Evolutionary conservation across 2,329 filamentous ascomycete genomes (phyloP), one percentile per base, ranked within the genome.

Genomic region (Colletotrichum australisinense): DNA sequence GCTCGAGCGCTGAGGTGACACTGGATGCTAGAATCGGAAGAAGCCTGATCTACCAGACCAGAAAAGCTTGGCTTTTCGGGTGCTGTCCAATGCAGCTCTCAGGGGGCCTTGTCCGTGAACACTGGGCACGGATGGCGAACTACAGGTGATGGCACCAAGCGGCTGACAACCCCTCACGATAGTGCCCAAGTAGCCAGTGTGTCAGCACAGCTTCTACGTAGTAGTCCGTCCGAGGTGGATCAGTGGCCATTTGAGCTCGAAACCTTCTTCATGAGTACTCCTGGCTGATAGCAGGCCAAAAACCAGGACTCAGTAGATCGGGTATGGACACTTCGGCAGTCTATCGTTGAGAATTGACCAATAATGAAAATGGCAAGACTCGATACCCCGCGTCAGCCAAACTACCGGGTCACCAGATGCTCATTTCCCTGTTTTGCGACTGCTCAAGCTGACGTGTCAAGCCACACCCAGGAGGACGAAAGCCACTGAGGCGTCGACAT

Each of bases 51-150:
- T 65, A n/a, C 42, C 22, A 42, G 60, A 32, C 55, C 60, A 59
- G 42, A 24, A 72, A 73, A 73, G 55, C 70, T 70, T 70, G 67
- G 60, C 66, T 52, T 30, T 22, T 19, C 22, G 35, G 35, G 28
- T 30, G n/a, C 46, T 32, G 24, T 70, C 4, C 42, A 35, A n/a
- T 64, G 59, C 30, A 60, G n/a, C 24, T 24, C 22, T 52, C 56
- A 62, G 46, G 53, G 70, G 55, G 22, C 16, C 49, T 67, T 38
- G 67, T 70, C 70, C 35, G 67, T 56, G 60, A 55, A 32, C 35
- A 19, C 8, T 7, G 19, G 35, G 66, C 70, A 73, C 66, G 35
- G 66, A 73, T 69, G 42, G 32, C n/a, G n/a, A 32, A 30, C 46
- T 58, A 60, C 16, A 53, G 53, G 59, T n/a, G 22, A 16, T 63